phyloP scores from a whole-genome alignment of 768 basidiomycete genomes.

The Serendipita indica region DNA sequence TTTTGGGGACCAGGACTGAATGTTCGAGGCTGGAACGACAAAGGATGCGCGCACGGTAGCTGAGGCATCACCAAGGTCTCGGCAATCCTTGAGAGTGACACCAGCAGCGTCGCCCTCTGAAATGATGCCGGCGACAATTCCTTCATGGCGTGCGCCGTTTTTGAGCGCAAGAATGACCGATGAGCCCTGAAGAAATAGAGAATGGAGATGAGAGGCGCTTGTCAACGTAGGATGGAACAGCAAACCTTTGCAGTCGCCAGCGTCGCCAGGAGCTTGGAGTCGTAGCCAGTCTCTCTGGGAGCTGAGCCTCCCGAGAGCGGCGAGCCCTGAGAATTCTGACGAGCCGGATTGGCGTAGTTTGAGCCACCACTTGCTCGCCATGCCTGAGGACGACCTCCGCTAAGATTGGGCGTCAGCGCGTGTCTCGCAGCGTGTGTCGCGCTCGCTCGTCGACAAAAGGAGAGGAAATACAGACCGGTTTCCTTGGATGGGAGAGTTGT shows the following conservation, averaged over 20 bases:
- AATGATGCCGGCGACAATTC: slow-evolving; percentile 32
- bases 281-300: slow-evolving; percentile 5
- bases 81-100: slow-evolving; percentile 62
- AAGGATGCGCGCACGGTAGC: slow-evolving; percentile 53
- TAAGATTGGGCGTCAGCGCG: not conserved
- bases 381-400: not conserved
- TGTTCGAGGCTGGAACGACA: slow-evolving; percentile 58
- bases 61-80: slow-evolving; percentile 51
- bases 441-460: not conserved
- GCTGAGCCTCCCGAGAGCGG: not conserved
- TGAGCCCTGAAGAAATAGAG: slow-evolving; percentile 38
- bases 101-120: slow-evolving; percentile 25
- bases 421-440: not conserved
- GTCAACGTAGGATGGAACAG: not conserved
- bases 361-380: slow-evolving; percentile 2
- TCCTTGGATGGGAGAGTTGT: not conserved
- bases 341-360: not conserved
- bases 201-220: not conserved
- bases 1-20: slow-evolving; percentile 58
- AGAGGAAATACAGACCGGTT: not conserved
- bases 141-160: slow-evolving; percentile 57
- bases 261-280: slow-evolving; percentile 6
- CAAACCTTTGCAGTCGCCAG: not conserved
- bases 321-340: slow-evolving; percentile 1
- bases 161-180: slow-evolving; percentile 65